Evolutionary conservation across 164 flowering plant species (phyloP).

Genomic region (Nymphaea thermarum): DNA sequence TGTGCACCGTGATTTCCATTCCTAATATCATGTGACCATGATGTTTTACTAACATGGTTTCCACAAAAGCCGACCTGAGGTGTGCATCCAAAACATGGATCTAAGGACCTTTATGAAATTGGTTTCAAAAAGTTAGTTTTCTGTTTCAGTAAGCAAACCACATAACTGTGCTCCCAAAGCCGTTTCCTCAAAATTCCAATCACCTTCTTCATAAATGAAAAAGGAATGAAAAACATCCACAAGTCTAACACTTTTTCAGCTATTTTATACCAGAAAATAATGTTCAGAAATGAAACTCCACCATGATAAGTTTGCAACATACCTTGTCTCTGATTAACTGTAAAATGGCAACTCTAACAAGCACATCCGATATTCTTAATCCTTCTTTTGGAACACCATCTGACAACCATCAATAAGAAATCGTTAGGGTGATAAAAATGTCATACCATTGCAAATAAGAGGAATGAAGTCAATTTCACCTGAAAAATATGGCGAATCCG

Average conservation of each 20-base stretch:
- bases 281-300: neutral
- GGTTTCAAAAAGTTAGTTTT: too few species aligned
- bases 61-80: too few species aligned
- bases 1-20: too few species aligned
- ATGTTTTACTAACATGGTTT: too few species aligned
- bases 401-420: slow-evolving; percentile 9
- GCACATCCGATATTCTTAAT: slow-evolving; percentile 74
- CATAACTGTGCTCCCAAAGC: too few species aligned
- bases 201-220: neutral
- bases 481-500: slow-evolving; percentile 63
- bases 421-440: too few species aligned
- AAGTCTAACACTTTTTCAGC: neutral
- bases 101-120: too few species aligned
- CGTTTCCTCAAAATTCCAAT: too few species aligned
- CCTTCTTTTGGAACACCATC: slow-evolving; percentile 99
- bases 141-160: too few species aligned
- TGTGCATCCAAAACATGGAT: too few species aligned
- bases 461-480: slow-evolving; percentile 28
- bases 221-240: neutral
- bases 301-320: slow-evolving; percentile 6
- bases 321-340: slow-evolving; percentile 61
- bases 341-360: slow-evolving; percentile 66
- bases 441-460: neutral
- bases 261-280: neutral
- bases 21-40: too few species aligned